A percentile compares a stretch with the other conserved stretches of the same genome.
These are phyloP conservation scores for Chaetothyriales sp. DNA, from an alignment of 2,329 filamentous ascomycete genomes.

Conservation along the genomic window DNA sequence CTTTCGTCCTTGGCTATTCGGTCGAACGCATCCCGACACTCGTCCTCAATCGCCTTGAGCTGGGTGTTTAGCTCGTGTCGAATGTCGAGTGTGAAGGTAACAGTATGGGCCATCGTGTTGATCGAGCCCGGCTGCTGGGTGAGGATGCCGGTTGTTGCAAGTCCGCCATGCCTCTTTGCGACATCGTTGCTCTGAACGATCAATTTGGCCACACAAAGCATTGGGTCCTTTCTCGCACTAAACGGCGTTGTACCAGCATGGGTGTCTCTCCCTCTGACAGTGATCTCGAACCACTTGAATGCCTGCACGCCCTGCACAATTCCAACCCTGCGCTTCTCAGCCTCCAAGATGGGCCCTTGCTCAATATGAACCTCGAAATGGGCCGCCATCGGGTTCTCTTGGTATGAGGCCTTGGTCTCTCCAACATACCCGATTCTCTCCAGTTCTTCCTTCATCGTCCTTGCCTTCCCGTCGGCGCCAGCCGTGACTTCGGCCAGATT, in stretches of 20 bases:
- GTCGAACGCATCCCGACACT: slow-evolving; percentile 12
- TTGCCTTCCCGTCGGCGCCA: slow-evolving; percentile 20
- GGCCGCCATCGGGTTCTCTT: slow-evolving; percentile 52
- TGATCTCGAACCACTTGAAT: slow-evolving; percentile 60
- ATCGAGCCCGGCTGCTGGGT: slow-evolving; percentile 53
- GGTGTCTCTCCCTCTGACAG: slow-evolving; percentile 52
- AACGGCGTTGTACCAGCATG: slow-evolving; percentile 67
- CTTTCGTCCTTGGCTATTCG: slow-evolving; percentile 17
- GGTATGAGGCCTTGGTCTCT: slow-evolving; percentile 40
- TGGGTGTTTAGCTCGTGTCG: slow-evolving; percentile 13
- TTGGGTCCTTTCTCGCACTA: slow-evolving; percentile 51
- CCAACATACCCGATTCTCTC: slow-evolving; percentile 61
- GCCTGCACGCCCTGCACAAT: slow-evolving; percentile 62
- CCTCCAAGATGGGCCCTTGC: slow-evolving; percentile 64
- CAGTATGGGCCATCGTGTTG: slow-evolving; percentile 39
- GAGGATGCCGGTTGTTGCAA: slow-evolving; percentile 59
- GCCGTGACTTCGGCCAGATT: slow-evolving; percentile 46
- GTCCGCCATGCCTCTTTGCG: slow-evolving; percentile 47
- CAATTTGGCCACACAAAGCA: slow-evolving; percentile 55
- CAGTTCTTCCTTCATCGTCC: slow-evolving; percentile 54
- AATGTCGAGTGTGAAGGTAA: slow-evolving; percentile 16
- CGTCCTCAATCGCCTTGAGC: slow-evolving; percentile 14
- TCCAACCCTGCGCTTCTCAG: slow-evolving; percentile 51
- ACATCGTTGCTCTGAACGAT: slow-evolving; percentile 54
- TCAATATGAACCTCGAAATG: slow-evolving; percentile 82